These are phyloP conservation scores for Cyberlindnera bimundalis DNA, from an alignment of 805 yeast species.

Conservation along the genomic window DNA sequence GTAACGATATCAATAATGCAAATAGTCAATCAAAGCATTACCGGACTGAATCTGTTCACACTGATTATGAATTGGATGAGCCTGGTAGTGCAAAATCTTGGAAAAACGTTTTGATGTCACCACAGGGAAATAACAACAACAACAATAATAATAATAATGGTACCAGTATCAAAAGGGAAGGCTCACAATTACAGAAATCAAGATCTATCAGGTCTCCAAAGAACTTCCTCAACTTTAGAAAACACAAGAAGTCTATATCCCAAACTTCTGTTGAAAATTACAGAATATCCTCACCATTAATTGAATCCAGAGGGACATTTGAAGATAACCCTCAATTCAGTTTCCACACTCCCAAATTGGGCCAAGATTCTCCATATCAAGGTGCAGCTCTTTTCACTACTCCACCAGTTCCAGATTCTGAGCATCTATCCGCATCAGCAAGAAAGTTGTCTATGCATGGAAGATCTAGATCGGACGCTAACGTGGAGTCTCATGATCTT, in stretches of 20 bases:
- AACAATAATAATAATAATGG: too few relatives aligned
- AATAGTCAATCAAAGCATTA: too few relatives aligned
- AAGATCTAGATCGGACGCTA: slow-evolving; percentile 20
- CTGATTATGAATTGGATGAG: slow-evolving; percentile 3
- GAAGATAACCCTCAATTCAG: slow-evolving; percentile 3
- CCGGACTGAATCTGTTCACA: too few relatives aligned
- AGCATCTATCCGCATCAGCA: slow-evolving; percentile 1
- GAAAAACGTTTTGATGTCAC: slow-evolving; percentile 13
- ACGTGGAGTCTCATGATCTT: slow-evolving; percentile 20
- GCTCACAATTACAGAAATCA: slow-evolving; percentile 11
- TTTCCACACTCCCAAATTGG: slow-evolving; percentile 15
- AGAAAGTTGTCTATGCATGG: slow-evolving; percentile 15
- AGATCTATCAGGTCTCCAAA: slow-evolving; percentile 29
- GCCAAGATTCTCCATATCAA: slow-evolving; percentile 17
- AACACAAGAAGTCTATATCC: slow-evolving; percentile 27
- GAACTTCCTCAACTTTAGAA: slow-evolving; percentile 23
- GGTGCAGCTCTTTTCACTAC: slow-evolving; percentile 28
- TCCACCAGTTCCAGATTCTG: slow-evolving; percentile 25
- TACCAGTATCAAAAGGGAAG: slow-evolving; percentile 2
- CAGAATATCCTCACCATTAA: slow-evolving; percentile 26
- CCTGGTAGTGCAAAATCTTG: slow-evolving; percentile 12
- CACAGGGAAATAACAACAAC: slow-evolving; percentile 4
- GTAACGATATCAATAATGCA: too few relatives aligned
- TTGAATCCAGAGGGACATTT: slow-evolving; percentile 11
- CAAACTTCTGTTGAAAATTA: slow-evolving; percentile 23